Evolutionary conservation across 2,329 filamentous ascomycete species (phyloP), one percentile per base, ranked within the genome.

Genomic region (Aspergillus calidoustus): DNA sequence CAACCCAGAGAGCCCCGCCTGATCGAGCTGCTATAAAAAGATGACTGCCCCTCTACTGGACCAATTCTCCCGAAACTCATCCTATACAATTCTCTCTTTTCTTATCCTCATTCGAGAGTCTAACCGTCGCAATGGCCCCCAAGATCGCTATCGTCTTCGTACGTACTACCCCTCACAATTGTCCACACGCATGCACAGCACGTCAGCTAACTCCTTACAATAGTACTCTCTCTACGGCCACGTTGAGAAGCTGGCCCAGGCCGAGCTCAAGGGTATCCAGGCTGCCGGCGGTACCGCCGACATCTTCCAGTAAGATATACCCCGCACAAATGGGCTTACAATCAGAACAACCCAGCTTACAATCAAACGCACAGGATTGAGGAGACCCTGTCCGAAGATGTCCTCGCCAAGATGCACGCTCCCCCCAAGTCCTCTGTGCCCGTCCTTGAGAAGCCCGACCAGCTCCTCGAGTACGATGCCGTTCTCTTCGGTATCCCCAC

Each of bases 221-320:
- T 64, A 95, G 91, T 96, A 96, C 83, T 96, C 92, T 69, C 91
- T 93, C 87, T 96, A 95, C 82, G 94, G 95, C 81, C 93, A 97
- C 82, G 90, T 97, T 80, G 82, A 85, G 80, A 81, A 88, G 76
- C 79, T 97, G 72, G 95, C 94, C 73, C 88, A 95, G 79, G 92
- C 93, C 66, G 93, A 98, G 84, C 91, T 93, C 85, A 88, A 86
- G 74, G 95, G 95, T 76, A 91, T 97, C 74, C 89, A 93, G 82
- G 87, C 89, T 74, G 93, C 92, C 66, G 95, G 95, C 67, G 93
- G 93, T 67, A 81, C 83, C 49, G 92, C 83, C 79, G 91, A 94
- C 73, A 76, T 98, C 75, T 97, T 83, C 87, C 93, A 96, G 88
- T 90, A 81, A 64, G 86, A 9, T 19, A 47, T 31, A 19, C 34